Evolutionary conservation across 495 filamentous ascomycete species (phyloP).

Genomic region (Trichocladium antarcticum): DNA sequence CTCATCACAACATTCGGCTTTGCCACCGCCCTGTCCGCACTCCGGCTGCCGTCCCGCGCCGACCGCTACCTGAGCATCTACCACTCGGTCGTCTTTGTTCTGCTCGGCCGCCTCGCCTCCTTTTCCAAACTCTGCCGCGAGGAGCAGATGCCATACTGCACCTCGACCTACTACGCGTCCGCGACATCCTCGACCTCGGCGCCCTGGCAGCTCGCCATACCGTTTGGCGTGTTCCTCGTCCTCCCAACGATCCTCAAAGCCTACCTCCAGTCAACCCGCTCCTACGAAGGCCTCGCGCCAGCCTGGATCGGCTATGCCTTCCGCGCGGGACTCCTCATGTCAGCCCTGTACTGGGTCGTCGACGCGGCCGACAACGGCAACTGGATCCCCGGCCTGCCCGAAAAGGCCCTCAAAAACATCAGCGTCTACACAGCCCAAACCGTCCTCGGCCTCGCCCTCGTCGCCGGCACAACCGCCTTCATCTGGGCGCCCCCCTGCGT

Average conservation of each 20-base stretch:
- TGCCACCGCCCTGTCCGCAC: constrained; percentile 56
- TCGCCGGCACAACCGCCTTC: constrained; percentile 56
- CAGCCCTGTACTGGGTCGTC: constrained; percentile 76
- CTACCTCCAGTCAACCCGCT: constrained; percentile 64
- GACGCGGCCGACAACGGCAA: constrained; percentile 83
- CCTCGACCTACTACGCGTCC: constrained; percentile 90
- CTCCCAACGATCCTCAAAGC: constrained; percentile 69
- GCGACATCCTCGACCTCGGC: constrained; percentile 85
- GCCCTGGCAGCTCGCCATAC: constrained; percentile 76
- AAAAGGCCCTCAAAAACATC: constrained; percentile 53
- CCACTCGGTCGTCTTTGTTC: constrained; percentile 73
- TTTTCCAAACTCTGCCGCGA: constrained; percentile 91
- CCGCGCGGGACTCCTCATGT: constrained; percentile 61
- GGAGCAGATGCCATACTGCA: constrained; percentile 96
- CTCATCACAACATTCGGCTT: constrained; percentile 83
- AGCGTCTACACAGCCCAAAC: constrained; percentile 65
- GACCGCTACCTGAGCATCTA: constrained; percentile 66
- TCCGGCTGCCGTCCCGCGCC: constrained; percentile 49
- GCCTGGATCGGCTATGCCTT: constrained; percentile 75
- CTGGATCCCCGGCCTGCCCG: constrained; percentile 59
- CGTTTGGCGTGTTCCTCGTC: constrained; percentile 58
- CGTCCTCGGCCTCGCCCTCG: constrained; percentile 61
- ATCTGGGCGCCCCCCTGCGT: constrained; percentile 67
- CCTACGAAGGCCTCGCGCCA: constrained; percentile 73
- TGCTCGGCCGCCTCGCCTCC: constrained; percentile 71